Base-by-base conservation (phyloP, 2,329 filamentous ascomycete species). In the Colletotrichum tofieldiae region DNA sequence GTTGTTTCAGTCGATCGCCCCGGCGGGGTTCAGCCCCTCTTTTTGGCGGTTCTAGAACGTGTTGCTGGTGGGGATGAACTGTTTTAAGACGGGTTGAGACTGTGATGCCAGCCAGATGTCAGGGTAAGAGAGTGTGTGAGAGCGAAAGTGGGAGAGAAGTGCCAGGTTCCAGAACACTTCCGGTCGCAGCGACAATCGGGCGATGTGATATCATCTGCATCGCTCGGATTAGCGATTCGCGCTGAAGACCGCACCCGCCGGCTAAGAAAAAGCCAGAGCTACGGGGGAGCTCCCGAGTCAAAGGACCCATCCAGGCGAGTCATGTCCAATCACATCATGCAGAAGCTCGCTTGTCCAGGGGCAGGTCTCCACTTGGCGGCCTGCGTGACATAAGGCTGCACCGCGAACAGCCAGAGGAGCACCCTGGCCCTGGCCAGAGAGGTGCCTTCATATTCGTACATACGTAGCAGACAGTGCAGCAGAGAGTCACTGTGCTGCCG, bases 311-410 rank as follows among this genome's bases (percentile, higher is more conserved):
- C 20, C 4, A 9, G 7, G 12, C 39, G 43, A 26, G n/a, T 29
- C 37, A 12, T 4, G 9, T 3, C 69, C 69, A 72, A 69, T 60
- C 45, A 59, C 0, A 23, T 2, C 9, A 0, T 43, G 11, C 1
- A 9, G 14, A 29, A 32, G 5, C 9, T 37, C 14, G 23, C 41
- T 45, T 35, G 11, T 45, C 26, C 65, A 72, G 69, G 69, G 64
- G 56, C 5, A 55, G 58, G 43, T 59, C 18, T 29, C 69, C 69
- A 64, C 65, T 37, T 23, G 32, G 7, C 8, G n/a, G 35, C 54
- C 64, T 51, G 64, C 12, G 69, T 64, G 58, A 69, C 59, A 72
- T 54, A 72, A 68, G 65, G 69, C 23, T 63, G 45, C 45, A 58
- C 65, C 56, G 69, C 69, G 65, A 69, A 69, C 65, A 43, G 65